A percentile compares a stretch with the other conserved stretches of the same genome.
Evolutionary conservation across 805 yeast genomes (phyloP).

Genomic region (Saccharomycopsis guyanensis): DNA sequence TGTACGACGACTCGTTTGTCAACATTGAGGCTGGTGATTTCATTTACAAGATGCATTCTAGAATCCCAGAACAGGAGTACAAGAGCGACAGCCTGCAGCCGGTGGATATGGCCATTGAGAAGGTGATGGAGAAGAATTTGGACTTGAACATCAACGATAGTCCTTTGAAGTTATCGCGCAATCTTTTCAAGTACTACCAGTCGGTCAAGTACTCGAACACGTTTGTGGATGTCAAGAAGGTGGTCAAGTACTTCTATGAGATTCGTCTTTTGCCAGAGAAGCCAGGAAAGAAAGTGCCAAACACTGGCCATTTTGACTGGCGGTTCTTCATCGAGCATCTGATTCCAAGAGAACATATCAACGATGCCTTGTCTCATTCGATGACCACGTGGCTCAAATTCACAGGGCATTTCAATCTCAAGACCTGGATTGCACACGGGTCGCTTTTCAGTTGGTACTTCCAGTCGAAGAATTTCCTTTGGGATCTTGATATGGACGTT

Average conservation of each 20-base stretch:
- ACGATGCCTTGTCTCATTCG: constrained; percentile 31
- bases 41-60: constrained; percentile 1
- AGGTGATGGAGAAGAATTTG: not conserved
- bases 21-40: constrained; percentile 9
- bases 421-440: constrained; percentile 63
- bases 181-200: constrained; percentile 6
- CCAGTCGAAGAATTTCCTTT: constrained; percentile 53
- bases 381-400: constrained; percentile 46
- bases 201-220: constrained; percentile 5
- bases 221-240: constrained; percentile 3
- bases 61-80: not conserved
- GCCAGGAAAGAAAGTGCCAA: constrained; percentile 2
- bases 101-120: constrained; percentile 1
- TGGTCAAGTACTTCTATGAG: constrained; percentile 16
- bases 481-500: constrained; percentile 63
- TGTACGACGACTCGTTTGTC: constrained; percentile 7
- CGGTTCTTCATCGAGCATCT: constrained; percentile 48
- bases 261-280: constrained; percentile 10
- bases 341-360: constrained; percentile 28
- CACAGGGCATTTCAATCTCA: constrained; percentile 35
- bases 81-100: not conserved
- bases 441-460: constrained; percentile 56
- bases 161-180: not conserved
- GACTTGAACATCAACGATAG: not conserved
- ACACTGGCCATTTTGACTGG: constrained; percentile 43